These are phyloP conservation scores for Pinus tabuliformis DNA, from an alignment of 75 land plant genomes.

Conservation along the genomic window DNA sequence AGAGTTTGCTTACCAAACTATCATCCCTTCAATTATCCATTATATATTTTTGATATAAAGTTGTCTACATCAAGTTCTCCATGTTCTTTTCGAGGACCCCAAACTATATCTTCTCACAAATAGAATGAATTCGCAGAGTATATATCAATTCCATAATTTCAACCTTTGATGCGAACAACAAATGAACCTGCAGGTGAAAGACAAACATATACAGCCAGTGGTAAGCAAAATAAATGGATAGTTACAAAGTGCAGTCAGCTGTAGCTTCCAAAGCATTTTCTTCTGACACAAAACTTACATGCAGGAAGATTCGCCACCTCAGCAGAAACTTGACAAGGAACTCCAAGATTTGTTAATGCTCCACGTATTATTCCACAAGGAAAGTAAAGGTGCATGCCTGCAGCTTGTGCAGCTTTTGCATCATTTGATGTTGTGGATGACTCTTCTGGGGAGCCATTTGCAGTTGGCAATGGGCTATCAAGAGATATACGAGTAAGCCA, in stretches of 20 bases:
- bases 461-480: slow-evolving; percentile 42
- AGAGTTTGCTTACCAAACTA: background rate
- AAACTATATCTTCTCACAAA: background rate
- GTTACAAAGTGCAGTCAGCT: background rate
- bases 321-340: slow-evolving; percentile 92
- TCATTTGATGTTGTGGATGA: slow-evolving; percentile 13
- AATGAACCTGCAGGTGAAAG: slow-evolving; percentile 25
- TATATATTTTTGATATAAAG: too few relatives aligned
- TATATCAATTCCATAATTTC: background rate
- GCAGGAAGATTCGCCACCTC: slow-evolving; percentile 90
- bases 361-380: slow-evolving; percentile 98
- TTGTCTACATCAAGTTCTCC: background rate
- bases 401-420: slow-evolving; percentile 47
- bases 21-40: background rate
- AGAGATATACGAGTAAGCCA: slow-evolving; percentile 85
- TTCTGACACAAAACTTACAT: slow-evolving; percentile 52
- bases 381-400: slow-evolving; percentile 88
- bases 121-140: background rate
- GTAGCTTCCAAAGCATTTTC: background rate
- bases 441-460: slow-evolving; percentile 17
- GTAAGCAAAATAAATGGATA: background rate
- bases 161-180: slow-evolving; percentile 38
- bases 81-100: too few relatives aligned
- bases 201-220: background rate
- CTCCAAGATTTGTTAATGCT: slow-evolving; percentile 91